Base-by-base conservation (phyloP, 495 filamentous ascomycete genomes). In the Talaromyces nanjingensis region DNA sequence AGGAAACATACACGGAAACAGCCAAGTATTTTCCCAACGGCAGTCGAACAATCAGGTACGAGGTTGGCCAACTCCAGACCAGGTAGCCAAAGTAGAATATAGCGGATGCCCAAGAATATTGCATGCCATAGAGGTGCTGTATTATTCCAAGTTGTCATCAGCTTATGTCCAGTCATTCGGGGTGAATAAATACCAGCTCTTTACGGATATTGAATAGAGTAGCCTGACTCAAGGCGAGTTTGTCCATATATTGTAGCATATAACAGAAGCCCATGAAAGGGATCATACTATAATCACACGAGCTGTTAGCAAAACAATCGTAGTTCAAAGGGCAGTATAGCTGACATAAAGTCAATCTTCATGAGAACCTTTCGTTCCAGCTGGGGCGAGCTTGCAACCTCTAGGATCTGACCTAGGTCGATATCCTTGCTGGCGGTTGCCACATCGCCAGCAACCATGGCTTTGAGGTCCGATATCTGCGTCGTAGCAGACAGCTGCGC, bases 161-260 rank as follows among this genome's bases (percentile, higher is more conserved):
- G 24, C 1, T n/a, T 22, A 29, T 37, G 6, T 58, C 53, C 59
- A 49, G 31, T 18, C 25, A 22, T 24, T 54, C 5, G n/a, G 0
- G 20, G 4, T 42, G n/a, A 31, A 31, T 31, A 6, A 58, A 54
- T 70, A 75, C 69, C 66, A 81, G 68, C 56, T 82, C 74, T 52
- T 74, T 66, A 55, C 72, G 66, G 42, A 81, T 64, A 22, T 80
- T 78, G 72, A 85, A 83, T 24, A 82, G 67, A 9, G 74, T 77
- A 14, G 82, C 77, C 67, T 85, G 84, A 49, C 80, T 83, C 1
- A 86, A 70, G 3, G 83, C 82, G 9, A 83, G 74, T 62, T 86
- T 86, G 69, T 87, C 84, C 68, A 87, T 81, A 65, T 80, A 85
- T 62, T 84, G 81, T 37, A 86, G 68, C 71, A 76, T 76, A 29